Evolutionary conservation across 192 early-diverging fungal species (phyloP), one percentile per base, ranked within the genome.

Genomic region (Coemansia sp.): DNA sequence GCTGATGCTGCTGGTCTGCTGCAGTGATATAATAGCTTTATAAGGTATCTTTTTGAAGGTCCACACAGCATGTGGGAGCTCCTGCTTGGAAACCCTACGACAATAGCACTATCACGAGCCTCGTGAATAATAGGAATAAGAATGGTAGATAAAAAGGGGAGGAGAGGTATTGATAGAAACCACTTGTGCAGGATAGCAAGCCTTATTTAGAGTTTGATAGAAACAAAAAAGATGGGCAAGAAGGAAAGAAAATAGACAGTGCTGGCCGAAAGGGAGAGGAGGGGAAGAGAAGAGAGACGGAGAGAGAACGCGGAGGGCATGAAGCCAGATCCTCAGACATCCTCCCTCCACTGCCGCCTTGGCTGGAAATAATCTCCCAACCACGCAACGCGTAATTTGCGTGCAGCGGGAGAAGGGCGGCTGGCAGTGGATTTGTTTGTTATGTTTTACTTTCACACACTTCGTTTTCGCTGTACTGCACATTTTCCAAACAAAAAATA

Each of bases 191-290:
- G 25, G 25, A 25, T 8, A 10, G 20, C 22, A 10, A 25, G 9
- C 6, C 9, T 48, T 25, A 57, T 57, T 66, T 66, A 56, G 51
- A 57, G 43, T 46, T 55, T 67, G 65, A 67, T 67, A 55, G 16
- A 48, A 7, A 45, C 50, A 54, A 13, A 46, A 38, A 49, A 44
- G 56, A 58, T 39, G n/a, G 32, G 7, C 1, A 22, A 53, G n/a
- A 17, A 38, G 63, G 48, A 65, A 20, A 32, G 45, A 37, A 17
- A 54, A 20, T 39, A 38, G 7, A 7, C 40, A 48, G 46, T 39
- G 49, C 14, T 53, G 11, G 25, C 25, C 25, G 25, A 25, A 2
- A 25, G 25, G 25, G 25, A 25, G 25, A 25, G 25, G n/a, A n/a
- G 25, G 43, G 9, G 51, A 54, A 25, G 43, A 4, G 43, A 54